Conservation (phyloP, 2,329 filamentous ascomycete species). For the Calonectria multiphialidica region DNA sequence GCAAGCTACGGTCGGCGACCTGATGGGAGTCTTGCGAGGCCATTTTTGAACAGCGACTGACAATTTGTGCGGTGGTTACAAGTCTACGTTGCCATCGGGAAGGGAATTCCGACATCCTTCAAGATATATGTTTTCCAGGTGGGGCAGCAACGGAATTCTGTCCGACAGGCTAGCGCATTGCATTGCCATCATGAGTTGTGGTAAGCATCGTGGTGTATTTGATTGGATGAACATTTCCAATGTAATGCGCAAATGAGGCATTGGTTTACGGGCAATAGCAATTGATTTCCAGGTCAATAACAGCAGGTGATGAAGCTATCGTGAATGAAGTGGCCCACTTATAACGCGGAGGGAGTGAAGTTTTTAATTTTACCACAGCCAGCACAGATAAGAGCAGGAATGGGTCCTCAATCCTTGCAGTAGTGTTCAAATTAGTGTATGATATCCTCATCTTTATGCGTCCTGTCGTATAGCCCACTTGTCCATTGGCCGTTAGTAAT, state of each 20-base stretch:
- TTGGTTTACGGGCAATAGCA: not conserved
- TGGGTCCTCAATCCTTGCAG: not conserved
- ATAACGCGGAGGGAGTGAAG: not conserved
- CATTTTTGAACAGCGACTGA: conserved; percentile 18
- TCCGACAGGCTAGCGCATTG: conserved; percentile 10
- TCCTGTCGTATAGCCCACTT: no score
- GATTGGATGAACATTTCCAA: not conserved
- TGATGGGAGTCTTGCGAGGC: not conserved
- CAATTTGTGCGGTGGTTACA: not conserved
- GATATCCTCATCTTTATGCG: not conserved
- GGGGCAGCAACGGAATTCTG: conserved; percentile 27
- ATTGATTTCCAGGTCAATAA: no score
- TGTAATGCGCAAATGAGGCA: not conserved
- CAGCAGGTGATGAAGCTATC: not conserved
- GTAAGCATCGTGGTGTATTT: conserved; percentile 4
- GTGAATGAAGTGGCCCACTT: not conserved
- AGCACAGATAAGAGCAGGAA: not conserved
- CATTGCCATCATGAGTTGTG: not conserved
- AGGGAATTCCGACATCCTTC: conserved; percentile 15
- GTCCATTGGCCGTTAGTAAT: not conserved
- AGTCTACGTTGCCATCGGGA: conserved; percentile 20
- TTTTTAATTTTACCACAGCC: not conserved
- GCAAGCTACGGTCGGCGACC: not conserved
- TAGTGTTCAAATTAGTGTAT: not conserved
- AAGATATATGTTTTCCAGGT: conserved; percentile 20